Percentiles rank a stretch among this genome's conserved stretches.
Conservation (phyloP, 805 yeast species). For the Blastobotrys chiropterorum region DNA sequence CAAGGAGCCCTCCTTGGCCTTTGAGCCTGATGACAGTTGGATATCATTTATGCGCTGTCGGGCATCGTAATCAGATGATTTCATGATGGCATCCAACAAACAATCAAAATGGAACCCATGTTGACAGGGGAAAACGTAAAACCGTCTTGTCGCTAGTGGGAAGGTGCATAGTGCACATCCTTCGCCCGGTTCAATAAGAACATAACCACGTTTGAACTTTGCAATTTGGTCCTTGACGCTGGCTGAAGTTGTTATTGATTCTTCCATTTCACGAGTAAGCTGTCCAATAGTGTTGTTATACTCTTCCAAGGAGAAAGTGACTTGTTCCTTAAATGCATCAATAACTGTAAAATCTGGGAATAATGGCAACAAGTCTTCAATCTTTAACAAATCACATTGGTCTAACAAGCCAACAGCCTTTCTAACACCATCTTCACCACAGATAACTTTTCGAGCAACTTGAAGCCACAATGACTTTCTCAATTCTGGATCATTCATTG, state of each 20-base stretch:
- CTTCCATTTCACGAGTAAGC: conserved; percentile 68
- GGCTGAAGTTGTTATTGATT: conserved; percentile 54
- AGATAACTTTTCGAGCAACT: conserved; percentile 47
- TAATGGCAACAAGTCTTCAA: conserved; percentile 77
- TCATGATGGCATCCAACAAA: conserved; percentile 52
- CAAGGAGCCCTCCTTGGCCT: conserved; percentile 14
- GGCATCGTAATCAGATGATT: conserved; percentile 59
- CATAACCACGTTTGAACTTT: conserved; percentile 45
- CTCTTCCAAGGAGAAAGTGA: conserved; percentile 69
- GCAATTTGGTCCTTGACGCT: conserved; percentile 56
- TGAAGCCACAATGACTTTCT: conserved; percentile 71
- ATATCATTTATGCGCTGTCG: conserved; percentile 56
- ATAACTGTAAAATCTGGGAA: conserved; percentile 75
- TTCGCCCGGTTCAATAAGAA: conserved; percentile 74
- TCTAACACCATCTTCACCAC: conserved; percentile 26
- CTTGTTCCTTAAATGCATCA: conserved; percentile 76
- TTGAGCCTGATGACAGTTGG: conserved; percentile 30
- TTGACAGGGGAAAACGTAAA: conserved; percentile 79
- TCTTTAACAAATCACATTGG: conserved; percentile 36
- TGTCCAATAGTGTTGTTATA: conserved; percentile 62
- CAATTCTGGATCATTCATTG: conserved; percentile 41
- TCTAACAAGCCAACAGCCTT: conserved; percentile 27
- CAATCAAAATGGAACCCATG: conserved; percentile 91
- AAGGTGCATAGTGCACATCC: conserved; percentile 69
- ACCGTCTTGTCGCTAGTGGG: conserved; percentile 64